Percentiles rank a stretch among this genome's conserved stretches.
phyloP scores from a whole-genome alignment of 257 asterid species.

The Solanum ahanhuiri region DNA sequence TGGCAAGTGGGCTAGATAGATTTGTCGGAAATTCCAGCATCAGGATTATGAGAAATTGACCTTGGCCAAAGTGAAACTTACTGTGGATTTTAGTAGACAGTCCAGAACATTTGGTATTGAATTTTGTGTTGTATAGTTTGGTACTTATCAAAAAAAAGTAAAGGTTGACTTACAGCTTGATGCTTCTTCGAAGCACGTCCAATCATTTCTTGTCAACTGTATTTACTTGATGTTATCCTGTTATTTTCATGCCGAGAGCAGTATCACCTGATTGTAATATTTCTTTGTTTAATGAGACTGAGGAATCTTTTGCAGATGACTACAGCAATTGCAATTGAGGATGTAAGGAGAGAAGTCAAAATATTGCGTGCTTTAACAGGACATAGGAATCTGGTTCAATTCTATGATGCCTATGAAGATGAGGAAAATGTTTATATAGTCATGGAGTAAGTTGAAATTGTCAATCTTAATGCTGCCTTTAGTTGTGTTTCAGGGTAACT shows the following conservation, averaged over 20 bases:
- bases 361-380: conserved; percentile 55
- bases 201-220: neutral
- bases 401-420: conserved; percentile 59
- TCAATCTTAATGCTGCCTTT: neutral
- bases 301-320: conserved; percentile 41
- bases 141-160: neutral
- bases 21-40: neutral
- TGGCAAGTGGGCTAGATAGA: neutral
- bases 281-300: neutral
- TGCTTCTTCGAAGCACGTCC: neutral
- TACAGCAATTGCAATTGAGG: conserved; percentile 60
- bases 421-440: conserved; percentile 51
- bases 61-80: conserved; percentile 4
- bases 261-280: neutral
- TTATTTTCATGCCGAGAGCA: neutral
- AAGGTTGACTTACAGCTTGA: neutral
- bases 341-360: conserved; percentile 58
- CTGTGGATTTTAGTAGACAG: neutral
- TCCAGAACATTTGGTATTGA: neutral
- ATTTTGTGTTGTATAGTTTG: neutral
- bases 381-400: conserved; percentile 50
- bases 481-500: neutral
- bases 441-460: conserved; percentile 48
- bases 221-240: neutral
- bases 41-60: neutral